These are phyloP conservation scores for Lonicera japonica DNA, from an alignment of 129 eudicot species.

Conservation along the genomic window DNA sequence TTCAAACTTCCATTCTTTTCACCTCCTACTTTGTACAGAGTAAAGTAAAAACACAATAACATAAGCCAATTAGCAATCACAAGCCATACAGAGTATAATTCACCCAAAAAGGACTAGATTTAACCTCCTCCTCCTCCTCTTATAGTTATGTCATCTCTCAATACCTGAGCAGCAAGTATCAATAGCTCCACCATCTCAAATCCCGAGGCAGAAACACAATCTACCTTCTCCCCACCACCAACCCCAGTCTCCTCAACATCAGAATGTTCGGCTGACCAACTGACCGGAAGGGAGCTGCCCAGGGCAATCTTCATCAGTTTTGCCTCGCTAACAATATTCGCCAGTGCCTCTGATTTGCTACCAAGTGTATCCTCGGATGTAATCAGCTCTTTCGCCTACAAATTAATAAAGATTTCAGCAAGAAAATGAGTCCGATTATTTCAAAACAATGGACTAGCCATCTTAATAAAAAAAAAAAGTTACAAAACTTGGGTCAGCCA, in stretches of 20 bases:
- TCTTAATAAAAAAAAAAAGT: too few species aligned
- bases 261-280: slow-evolving; percentile 58
- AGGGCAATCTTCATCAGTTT: slow-evolving; percentile 69
- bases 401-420: background rate
- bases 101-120: background rate
- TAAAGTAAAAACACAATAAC: background rate
- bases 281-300: slow-evolving; percentile 66
- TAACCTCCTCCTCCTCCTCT: background rate
- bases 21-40: background rate
- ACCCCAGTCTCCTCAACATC: slow-evolving; percentile 5
- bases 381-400: slow-evolving; percentile 52
- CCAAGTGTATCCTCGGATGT: slow-evolving; percentile 13
- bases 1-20: background rate
- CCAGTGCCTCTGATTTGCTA: slow-evolving; percentile 31
- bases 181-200: slow-evolving; percentile 80
- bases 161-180: slow-evolving; percentile 50
- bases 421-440: background rate
- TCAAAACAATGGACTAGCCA: background rate
- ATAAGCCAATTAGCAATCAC: background rate
- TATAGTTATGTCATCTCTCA: slow-evolving; percentile 20
- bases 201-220: slow-evolving; percentile 80
- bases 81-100: background rate
- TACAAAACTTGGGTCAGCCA: too few species aligned
- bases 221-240: slow-evolving; percentile 37
- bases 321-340: slow-evolving; percentile 61